Evolutionary conservation across 768 basidiomycete species (phyloP), one percentile per base, ranked within the genome.

Genomic region (Serendipita sp.): DNA sequence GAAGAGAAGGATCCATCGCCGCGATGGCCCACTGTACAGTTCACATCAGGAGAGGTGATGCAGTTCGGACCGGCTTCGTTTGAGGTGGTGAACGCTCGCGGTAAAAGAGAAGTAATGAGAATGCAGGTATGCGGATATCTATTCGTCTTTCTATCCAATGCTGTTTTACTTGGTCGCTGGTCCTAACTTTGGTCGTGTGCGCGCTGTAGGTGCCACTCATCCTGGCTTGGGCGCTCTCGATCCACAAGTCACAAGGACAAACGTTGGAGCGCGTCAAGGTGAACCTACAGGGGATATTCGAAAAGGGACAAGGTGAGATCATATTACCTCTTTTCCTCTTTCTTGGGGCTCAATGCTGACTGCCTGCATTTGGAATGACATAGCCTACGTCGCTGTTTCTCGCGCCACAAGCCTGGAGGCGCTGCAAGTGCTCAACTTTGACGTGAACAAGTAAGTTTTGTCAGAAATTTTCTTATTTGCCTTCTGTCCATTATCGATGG

Each of bases 21-120:
- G 16, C 56, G 56, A 11, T 88, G 83, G 83, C 85, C 86, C 13
- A 74, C 85, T 2, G 81, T 88, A 44, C 75, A 75, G 47, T 88
- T 87, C 68, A 79, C 77, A 7, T 79, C 76, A 44, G 81, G 80
- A 3, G 72, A 70, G 30, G 74, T 72, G 47, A 64, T 80, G 23
- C 70, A 86, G 4, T 80, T 81, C 44, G 72, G 78, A 10, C 85
- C 85, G 13, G 72, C 75, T 3, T 79, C 83, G 30, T 89, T 89
- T 66, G 83, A 84, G 8, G 77, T 86, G 11, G 77, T 83, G 56
- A 86, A 84, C 68, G 81, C 81, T 2, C 72, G 74, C 41, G 87
- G 85, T 5, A 73, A 71, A 4, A 72, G 79, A 68, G 86, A 88
- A 71, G 87, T 85, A 4, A 73, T 70, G 15, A 79, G 86, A 46